These are phyloP conservation scores for Chaetoscypha palmicola DNA, from an alignment of 2,329 filamentous ascomycete genomes.

Conservation along the genomic window DNA sequence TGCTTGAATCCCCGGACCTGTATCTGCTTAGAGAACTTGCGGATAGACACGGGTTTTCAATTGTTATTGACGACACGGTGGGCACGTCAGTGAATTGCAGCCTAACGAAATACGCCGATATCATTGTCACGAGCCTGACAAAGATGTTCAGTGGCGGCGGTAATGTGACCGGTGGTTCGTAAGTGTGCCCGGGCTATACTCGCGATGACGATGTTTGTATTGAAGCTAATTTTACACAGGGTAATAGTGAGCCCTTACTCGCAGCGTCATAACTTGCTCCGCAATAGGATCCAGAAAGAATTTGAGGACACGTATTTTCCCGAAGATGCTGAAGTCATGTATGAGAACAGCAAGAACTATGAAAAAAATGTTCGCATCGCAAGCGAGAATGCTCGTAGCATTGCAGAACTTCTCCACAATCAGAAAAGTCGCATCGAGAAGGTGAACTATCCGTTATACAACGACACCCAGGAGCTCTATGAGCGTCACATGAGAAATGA, in stretches of 20 bases:
- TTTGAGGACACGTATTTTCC: not conserved
- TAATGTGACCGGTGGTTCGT: conserved; percentile 89
- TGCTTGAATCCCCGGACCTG: conserved; percentile 75
- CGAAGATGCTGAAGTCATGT: not conserved
- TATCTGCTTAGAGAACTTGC: conserved; percentile 67
- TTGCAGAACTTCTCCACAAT: not conserved
- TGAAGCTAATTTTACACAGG: too few relatives aligned
- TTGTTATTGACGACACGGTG: conserved; percentile 90
- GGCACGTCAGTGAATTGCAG: conserved; percentile 92
- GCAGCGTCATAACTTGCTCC: not conserved
- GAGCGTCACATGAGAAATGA: too few relatives aligned
- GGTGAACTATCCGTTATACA: too few relatives aligned
- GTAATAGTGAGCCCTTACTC: not conserved
- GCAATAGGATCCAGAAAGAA: not conserved
- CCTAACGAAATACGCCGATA: conserved; percentile 75
- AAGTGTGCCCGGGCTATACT: not conserved
- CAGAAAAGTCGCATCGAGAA: too few relatives aligned
- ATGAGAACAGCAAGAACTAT: not conserved
- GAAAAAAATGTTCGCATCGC: not conserved
- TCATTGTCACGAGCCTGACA: conserved; percentile 85
- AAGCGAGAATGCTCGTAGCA: not conserved
- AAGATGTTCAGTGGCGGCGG: conserved; percentile 94
- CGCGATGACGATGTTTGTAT: too few relatives aligned
- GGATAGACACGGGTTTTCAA: conserved; percentile 75
- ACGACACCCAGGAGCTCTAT: too few relatives aligned